Evolutionary conservation across 2,329 filamentous ascomycete species (phyloP).

Genomic region (Clonostachys chloroleuca): DNA sequence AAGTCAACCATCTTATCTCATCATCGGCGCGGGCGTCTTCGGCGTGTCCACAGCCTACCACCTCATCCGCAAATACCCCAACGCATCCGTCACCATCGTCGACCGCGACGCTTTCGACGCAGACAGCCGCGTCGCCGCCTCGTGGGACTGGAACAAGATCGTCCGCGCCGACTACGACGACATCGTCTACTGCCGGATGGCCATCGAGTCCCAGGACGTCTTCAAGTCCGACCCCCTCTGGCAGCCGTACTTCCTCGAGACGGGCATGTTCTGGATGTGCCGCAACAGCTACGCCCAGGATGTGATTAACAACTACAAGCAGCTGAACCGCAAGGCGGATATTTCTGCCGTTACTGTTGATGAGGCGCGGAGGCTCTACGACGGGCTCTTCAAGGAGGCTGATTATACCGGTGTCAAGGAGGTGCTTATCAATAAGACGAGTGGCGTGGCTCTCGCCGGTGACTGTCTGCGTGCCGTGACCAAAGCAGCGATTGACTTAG

Average conservation of each 20-base stretch:
- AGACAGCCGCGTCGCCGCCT: conserved; percentile 49
- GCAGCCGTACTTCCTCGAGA: conserved; percentile 52
- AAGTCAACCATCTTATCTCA: conserved; percentile 24
- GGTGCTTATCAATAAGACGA: conserved; percentile 56
- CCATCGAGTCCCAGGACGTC: conserved; percentile 59
- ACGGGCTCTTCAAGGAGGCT: conserved; percentile 54
- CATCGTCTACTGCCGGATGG: conserved; percentile 58
- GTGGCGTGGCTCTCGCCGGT: conserved; percentile 59
- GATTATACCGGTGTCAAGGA: conserved; percentile 56
- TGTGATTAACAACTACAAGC: conserved; percentile 48
- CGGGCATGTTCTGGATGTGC: conserved; percentile 54
- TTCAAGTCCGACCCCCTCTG: conserved; percentile 56
- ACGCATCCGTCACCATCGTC: conserved; percentile 48
- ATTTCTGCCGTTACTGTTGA: conserved; percentile 38
- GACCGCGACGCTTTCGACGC: conserved; percentile 51
- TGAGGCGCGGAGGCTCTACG: conserved; percentile 44
- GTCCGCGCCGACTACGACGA: conserved; percentile 66
- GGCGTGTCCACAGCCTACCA: conserved; percentile 62
- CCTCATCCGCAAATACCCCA: conserved; percentile 44
- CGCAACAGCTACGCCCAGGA: conserved; percentile 42
- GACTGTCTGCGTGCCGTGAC: conserved; percentile 52
- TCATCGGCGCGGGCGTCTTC: conserved; percentile 62
- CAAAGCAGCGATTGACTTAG: conserved; percentile 42
- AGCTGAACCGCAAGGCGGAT: conserved; percentile 30
- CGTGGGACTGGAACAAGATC: conserved; percentile 72